Percentiles rank a stretch among this genome's conserved stretches.
Conservation (phyloP, 805 yeast genomes). For the Kuraishia piskuri region DNA sequence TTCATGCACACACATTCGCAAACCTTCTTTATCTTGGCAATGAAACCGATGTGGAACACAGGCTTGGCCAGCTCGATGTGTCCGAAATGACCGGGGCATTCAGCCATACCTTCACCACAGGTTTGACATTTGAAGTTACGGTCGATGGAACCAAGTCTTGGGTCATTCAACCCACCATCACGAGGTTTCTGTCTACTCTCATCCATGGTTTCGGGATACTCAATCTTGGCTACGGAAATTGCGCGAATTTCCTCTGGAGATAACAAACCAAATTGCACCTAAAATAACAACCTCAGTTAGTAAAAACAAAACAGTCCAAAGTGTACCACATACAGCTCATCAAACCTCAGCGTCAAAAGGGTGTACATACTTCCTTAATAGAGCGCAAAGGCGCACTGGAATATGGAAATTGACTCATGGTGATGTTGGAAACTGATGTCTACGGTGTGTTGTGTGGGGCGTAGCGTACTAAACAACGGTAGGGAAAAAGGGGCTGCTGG, state of each 20-base stretch:
- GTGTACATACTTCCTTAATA: constrained; percentile 76
- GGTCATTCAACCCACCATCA: constrained; percentile 95
- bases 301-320: background rate
- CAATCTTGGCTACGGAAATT: constrained; percentile 94
- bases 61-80: constrained; percentile 98
- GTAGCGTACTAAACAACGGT: too few species aligned
- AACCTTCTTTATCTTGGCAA: constrained; percentile 87
- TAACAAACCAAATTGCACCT: constrained; percentile 93
- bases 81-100: constrained; percentile 99
- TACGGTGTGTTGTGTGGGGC: too few species aligned
- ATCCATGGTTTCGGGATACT: constrained; percentile 99
- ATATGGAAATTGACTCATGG: constrained; percentile 61
- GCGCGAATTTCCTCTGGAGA: constrained; percentile 98
- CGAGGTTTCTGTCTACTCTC: constrained; percentile 92
- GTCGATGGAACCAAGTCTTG: constrained; percentile 94
- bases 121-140: constrained; percentile 97
- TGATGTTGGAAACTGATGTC: background rate
- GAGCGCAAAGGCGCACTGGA: constrained; percentile 98
- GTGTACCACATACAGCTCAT: background rate
- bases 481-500: background rate
- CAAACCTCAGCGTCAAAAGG: background rate
- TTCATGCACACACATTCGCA: constrained; percentile 98
- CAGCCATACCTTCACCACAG: constrained; percentile 98
- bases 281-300: constrained; percentile 7
- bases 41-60: constrained; percentile 94